A percentile compares a stretch with the other conserved stretches of the same genome.
These are phyloP conservation scores for Erythrobasidium hasegawianum DNA, from an alignment of 1,284 basidiomycete genomes.

Conservation along the genomic window DNA sequence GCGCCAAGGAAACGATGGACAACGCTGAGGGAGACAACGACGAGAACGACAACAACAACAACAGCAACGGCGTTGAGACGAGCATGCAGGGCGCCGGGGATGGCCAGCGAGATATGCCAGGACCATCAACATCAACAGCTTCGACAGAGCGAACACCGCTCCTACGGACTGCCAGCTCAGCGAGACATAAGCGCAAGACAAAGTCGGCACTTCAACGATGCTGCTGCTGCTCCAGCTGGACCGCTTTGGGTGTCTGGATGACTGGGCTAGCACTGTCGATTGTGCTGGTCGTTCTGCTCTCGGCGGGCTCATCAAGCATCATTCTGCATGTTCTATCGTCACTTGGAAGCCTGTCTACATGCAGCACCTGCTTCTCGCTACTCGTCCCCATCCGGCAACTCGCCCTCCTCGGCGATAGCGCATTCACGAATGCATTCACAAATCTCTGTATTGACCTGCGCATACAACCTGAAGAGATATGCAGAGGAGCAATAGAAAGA, in stretches of 20 bases:
- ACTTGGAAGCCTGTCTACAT: slow-evolving; percentile 31
- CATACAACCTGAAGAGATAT: slow-evolving; percentile 56
- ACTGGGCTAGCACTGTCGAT: not conserved
- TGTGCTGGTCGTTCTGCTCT: slow-evolving; percentile 7
- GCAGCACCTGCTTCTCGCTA: slow-evolving; percentile 43
- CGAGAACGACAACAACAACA: too few relatives aligned
- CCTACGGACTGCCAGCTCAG: too few relatives aligned
- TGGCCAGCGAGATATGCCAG: too few relatives aligned
- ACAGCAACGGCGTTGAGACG: too few relatives aligned
- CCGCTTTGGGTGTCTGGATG: not conserved
- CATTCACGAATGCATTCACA: slow-evolving; percentile 42
- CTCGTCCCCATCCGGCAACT: slow-evolving; percentile 43
- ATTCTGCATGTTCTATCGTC: slow-evolving; percentile 20
- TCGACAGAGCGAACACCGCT: too few relatives aligned
- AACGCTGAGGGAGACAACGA: too few relatives aligned
- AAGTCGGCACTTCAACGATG: too few relatives aligned
- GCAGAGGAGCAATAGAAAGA: slow-evolving; percentile 55
- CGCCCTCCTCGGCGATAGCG: slow-evolving; percentile 44
- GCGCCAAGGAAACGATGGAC: too few relatives aligned
- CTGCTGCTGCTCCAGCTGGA: too few relatives aligned
- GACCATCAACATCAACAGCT: too few relatives aligned
- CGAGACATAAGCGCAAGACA: too few relatives aligned
- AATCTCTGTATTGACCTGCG: slow-evolving; percentile 42
- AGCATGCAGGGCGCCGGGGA: too few relatives aligned
- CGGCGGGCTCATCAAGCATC: slow-evolving; percentile 7